Percentiles rank a stretch among this genome's conserved stretches.
Conservation (phyloP, 2,329 filamentous ascomycete species). For the Talaromyces piceae region DNA sequence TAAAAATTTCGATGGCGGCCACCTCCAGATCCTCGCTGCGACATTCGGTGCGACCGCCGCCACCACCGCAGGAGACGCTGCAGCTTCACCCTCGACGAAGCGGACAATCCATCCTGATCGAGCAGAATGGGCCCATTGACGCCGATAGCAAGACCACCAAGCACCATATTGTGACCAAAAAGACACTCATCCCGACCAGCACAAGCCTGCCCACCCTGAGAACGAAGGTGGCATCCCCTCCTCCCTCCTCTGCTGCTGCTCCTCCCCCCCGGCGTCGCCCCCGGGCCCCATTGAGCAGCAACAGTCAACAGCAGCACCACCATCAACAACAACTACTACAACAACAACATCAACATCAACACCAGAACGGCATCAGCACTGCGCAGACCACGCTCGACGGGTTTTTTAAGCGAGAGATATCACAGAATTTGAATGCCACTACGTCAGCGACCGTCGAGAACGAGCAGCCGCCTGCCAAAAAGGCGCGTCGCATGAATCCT, state of each 20-base stretch:
- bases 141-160: background rate
- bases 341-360: background rate
- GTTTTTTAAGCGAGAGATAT: constrained; percentile 3
- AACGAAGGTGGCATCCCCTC: background rate
- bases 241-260: background rate
- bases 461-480: constrained; percentile 7
- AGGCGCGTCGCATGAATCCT: constrained; percentile 1
- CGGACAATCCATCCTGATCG: too few relatives aligned
- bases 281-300: constrained; percentile 2
- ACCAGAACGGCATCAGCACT: background rate
- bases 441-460: background rate
- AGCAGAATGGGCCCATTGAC: background rate
- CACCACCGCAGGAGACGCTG: background rate
- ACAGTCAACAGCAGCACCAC: background rate
- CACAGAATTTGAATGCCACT: too few relatives aligned
- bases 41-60: constrained; percentile 1
- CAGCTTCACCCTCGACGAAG: background rate
- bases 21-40: constrained; percentile 2
- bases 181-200: background rate
- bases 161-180: background rate
- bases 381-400: constrained; percentile 9
- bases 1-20: background rate
- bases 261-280: constrained; percentile 1
- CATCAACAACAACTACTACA: background rate
- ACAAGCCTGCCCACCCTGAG: constrained; percentile 6